Conservation (phyloP, 345 rosid genomes). For the Pistacia integerrima region DNA sequence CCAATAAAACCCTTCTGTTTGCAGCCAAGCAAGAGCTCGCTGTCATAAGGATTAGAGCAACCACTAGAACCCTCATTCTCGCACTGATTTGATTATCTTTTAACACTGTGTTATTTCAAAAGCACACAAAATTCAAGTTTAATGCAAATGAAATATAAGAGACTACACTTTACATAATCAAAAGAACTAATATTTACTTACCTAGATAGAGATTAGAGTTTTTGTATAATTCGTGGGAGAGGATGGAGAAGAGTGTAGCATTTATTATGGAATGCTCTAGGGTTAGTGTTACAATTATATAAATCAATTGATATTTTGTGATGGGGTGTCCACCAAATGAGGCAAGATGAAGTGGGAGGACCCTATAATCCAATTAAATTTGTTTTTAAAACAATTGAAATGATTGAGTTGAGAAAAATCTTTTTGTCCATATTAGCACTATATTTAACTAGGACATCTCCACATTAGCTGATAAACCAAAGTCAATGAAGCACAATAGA, state of each 20-base stretch:
- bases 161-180: too few species aligned
- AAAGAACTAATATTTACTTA: background rate
- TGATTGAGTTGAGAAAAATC: conserved; percentile 19
- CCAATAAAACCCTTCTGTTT: conserved; percentile 1
- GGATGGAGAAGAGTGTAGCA: background rate
- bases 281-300: conserved; percentile 4
- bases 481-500: conserved; percentile 22
- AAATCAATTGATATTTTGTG: background rate
- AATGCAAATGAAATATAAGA: background rate
- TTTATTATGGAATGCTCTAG: background rate
- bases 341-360: conserved; percentile 41
- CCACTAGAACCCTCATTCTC: conserved; percentile 28
- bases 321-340: conserved; percentile 34
- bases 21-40: conserved; percentile 28
- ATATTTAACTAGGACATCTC: conserved; percentile 24
- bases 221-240: background rate
- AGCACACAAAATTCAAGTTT: background rate
- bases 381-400: conserved; percentile 11
- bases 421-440: conserved; percentile 18
- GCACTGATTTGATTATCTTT: background rate
- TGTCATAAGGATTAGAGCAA: conserved; percentile 25
- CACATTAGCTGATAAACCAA: conserved; percentile 13
- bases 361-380: conserved; percentile 4
- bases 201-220: background rate
- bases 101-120: background rate